Evolutionary conservation across 1,284 basidiomycete species (phyloP).

Genomic region (Malassezia nana): DNA sequence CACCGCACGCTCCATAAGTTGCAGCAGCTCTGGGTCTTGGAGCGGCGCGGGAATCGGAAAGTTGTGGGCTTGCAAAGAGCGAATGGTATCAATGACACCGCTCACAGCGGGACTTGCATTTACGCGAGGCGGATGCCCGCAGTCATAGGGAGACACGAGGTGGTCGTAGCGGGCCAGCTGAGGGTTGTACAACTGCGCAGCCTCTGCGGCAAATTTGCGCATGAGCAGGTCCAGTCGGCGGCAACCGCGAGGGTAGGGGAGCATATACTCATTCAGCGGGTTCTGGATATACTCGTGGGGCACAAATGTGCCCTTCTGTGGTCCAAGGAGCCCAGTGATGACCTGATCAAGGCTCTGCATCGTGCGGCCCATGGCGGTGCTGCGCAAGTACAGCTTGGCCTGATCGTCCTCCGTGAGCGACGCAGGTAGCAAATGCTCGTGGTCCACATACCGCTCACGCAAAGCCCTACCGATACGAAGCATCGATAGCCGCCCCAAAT

Average conservation of each 20-base stretch:
- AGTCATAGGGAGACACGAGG: constrained; percentile 61
- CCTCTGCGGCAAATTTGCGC: constrained; percentile 25
- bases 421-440: constrained; percentile 51
- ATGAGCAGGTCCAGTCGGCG: constrained; percentile 53
- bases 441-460: constrained; percentile 61
- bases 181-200: constrained; percentile 59
- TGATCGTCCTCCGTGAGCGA: constrained; percentile 16
- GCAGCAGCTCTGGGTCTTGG: constrained; percentile 15
- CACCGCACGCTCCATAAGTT: constrained; percentile 60
- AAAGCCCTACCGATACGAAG: constrained; percentile 59
- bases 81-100: constrained; percentile 65
- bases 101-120: constrained; percentile 68
- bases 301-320: constrained; percentile 17
- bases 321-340: constrained; percentile 54
- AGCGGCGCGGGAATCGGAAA: constrained; percentile 48
- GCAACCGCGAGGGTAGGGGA: constrained; percentile 62
- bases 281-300: constrained; percentile 31
- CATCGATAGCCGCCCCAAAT: constrained; percentile 64
- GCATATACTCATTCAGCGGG: constrained; percentile 61
- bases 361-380: constrained; percentile 66
- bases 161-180: constrained; percentile 59
- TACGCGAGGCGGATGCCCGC: constrained; percentile 61
- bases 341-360: constrained; percentile 67
- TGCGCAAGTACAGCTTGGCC: constrained; percentile 47
- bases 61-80: constrained; percentile 58